These are phyloP conservation scores for Strobilomyces dryophilus DNA, from an alignment of 768 basidiomycete species.

Conservation along the genomic window DNA sequence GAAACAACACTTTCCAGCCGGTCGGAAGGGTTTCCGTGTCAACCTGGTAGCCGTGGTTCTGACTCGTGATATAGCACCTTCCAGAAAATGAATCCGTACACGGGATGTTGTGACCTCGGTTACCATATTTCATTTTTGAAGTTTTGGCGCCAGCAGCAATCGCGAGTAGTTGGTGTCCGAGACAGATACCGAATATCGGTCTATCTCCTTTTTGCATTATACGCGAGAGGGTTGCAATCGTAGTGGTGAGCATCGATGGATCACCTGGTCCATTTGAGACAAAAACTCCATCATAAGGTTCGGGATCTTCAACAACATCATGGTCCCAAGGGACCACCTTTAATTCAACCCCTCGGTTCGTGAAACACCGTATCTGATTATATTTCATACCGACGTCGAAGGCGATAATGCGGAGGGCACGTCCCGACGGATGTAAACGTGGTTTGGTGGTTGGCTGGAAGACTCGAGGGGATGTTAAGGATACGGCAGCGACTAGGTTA, in stretches of 20 bases:
- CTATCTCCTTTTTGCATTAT: constrained; percentile 69
- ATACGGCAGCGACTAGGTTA: constrained; percentile 91
- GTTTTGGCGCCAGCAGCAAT: constrained; percentile 92
- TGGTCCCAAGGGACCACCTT: constrained; percentile 99
- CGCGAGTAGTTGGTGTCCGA: constrained; percentile 95
- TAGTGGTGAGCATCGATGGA: constrained; percentile 75
- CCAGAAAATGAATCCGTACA: constrained; percentile 93
- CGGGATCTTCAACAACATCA: constrained; percentile 74
- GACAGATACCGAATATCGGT: constrained; percentile 97
- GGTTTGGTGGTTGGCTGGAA: constrained; percentile 58
- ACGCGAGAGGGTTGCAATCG: constrained; percentile 62
- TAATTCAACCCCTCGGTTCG: constrained; percentile 85
- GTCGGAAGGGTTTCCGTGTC: constrained; percentile 70
- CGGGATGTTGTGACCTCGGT: constrained; percentile 98
- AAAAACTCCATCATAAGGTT: constrained; percentile 92
- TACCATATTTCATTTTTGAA: constrained; percentile 99
- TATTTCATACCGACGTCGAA: constrained; percentile 99
- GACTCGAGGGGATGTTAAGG: constrained; percentile 60
- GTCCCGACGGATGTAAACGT: constrained; percentile 71
- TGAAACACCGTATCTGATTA: constrained; percentile 98
- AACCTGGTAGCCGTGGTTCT: constrained; percentile 98
- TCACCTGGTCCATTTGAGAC: constrained; percentile 98
- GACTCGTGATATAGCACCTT: constrained; percentile 97
- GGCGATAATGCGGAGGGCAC: constrained; percentile 79
- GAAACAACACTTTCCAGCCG: constrained; percentile 93